These are phyloP conservation scores for Botrytis fragariae DNA, from an alignment of 2,329 filamentous ascomycete genomes.

Conservation along the genomic window DNA sequence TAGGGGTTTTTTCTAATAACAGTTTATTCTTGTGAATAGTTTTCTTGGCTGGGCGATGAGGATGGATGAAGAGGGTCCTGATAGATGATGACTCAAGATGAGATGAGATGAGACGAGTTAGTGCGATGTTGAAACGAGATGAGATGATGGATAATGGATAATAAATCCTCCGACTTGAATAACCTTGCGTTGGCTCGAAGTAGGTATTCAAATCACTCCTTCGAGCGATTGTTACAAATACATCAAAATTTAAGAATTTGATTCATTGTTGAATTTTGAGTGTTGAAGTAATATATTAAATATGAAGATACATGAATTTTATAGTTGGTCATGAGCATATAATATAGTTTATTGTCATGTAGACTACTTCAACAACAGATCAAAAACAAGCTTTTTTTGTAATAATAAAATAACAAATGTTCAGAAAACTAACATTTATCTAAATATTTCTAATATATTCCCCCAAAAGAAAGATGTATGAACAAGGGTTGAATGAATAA, in stretches of 20 bases:
- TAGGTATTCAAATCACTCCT: neutral
- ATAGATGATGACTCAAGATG: neutral
- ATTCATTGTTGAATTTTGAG: neutral
- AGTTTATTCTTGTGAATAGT: neutral
- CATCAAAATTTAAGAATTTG: neutral
- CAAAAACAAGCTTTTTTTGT: too few species aligned
- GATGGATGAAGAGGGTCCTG: neutral
- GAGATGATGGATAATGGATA: constrained; percentile 4
- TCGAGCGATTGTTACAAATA: neutral
- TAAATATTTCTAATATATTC: too few species aligned
- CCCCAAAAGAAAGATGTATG: too few species aligned
- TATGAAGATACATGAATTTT: too few species aligned
- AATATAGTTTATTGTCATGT: too few species aligned
- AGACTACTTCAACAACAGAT: too few species aligned
- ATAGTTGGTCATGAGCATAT: too few species aligned
- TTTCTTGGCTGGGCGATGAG: neutral
- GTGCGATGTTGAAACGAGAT: neutral
- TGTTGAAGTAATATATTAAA: too few species aligned
- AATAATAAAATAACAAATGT: too few species aligned
- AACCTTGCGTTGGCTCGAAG: neutral
- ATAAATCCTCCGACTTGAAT: neutral
- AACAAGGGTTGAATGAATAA: neutral
- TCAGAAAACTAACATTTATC: too few species aligned
- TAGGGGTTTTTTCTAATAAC: neutral
- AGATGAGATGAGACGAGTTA: neutral